phyloP scores from a whole-genome alignment of 2,329 filamentous ascomycete genomes.

The Aspergillus carbonarius region DNA sequence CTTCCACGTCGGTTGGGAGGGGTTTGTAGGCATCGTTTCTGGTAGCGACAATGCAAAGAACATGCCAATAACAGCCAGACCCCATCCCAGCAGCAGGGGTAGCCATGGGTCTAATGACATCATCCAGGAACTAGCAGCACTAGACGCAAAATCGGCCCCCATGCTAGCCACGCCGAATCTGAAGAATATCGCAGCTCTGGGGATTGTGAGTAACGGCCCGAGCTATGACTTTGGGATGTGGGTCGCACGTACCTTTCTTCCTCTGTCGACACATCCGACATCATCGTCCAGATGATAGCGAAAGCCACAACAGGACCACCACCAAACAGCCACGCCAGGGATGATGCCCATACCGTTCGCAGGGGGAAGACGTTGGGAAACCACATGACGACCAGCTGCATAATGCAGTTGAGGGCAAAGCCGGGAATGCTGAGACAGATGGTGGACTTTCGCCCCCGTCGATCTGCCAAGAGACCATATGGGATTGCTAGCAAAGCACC shows the following conservation, averaged over 20 bases:
- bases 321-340: conserved; percentile 46
- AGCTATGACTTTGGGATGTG: conserved; percentile 10
- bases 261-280: conserved; percentile 51
- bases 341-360: conserved; percentile 50
- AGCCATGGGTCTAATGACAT: conserved; percentile 44
- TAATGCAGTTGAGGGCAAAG: conserved; percentile 35
- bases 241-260: conserved; percentile 39
- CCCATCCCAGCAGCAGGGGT: conserved; percentile 39
- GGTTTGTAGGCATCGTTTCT: conserved; percentile 39
- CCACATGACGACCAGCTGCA: conserved; percentile 37
- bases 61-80: conserved; percentile 33
- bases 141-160: conserved; percentile 41
- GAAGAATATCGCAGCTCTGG: conserved; percentile 43
- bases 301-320: conserved; percentile 50
- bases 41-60: conserved; percentile 36
- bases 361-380: conserved; percentile 45
- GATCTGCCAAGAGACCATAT: conserved; percentile 51
- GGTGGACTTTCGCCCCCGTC: conserved; percentile 47
- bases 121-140: conserved; percentile 40
- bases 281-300: conserved; percentile 52
- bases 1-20: conserved; percentile 6
- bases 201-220: conserved; percentile 22
- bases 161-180: conserved; percentile 41
- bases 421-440: conserved; percentile 46
- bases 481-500: conserved; percentile 51